Evolutionary conservation across 495 filamentous ascomycete species (phyloP).

Genomic region (Penicillium paradoxum): DNA sequence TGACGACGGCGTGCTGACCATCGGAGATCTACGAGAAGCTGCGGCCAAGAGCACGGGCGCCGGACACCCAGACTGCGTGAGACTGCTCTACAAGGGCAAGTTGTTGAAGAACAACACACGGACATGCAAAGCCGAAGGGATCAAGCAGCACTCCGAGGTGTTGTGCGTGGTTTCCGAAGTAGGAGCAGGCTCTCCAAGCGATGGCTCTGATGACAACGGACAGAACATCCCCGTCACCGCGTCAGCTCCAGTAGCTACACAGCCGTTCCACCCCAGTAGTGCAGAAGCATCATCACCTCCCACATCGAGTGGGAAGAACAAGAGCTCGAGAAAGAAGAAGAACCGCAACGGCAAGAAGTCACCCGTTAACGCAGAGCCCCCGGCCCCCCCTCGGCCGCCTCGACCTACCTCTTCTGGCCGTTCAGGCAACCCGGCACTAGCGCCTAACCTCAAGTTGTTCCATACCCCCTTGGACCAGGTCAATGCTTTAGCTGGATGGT

Average conservation of each 20-base stretch:
- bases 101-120: slow-evolving; percentile 60
- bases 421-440: slow-evolving; percentile 24
- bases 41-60: slow-evolving; percentile 61
- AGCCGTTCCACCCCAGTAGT: slow-evolving; percentile 5
- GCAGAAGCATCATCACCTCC: slow-evolving; percentile 29
- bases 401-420: slow-evolving; percentile 21
- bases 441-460: slow-evolving; percentile 35
- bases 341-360: slow-evolving; percentile 40
- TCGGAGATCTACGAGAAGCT: slow-evolving; percentile 60
- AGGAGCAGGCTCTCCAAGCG: slow-evolving; percentile 48
- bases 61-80: slow-evolving; percentile 56
- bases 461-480: slow-evolving; percentile 62
- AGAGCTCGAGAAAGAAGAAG: slow-evolving; percentile 39
- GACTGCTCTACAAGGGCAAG: slow-evolving; percentile 78
- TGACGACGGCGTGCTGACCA: slow-evolving; percentile 65
- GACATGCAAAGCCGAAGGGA: slow-evolving; percentile 66
- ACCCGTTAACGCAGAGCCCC: slow-evolving; percentile 11
- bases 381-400: slow-evolving; percentile 11
- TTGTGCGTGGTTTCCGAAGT: slow-evolving; percentile 56
- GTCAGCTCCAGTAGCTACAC: slow-evolving; percentile 1
- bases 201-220: slow-evolving; percentile 42
- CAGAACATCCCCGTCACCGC: background rate
- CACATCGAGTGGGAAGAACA: slow-evolving; percentile 25
- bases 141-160: slow-evolving; percentile 77
- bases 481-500: slow-evolving; percentile 59